phyloP scores from a whole-genome alignment of 768 basidiomycete species.

The Xerocomellus amylosporus region DNA sequence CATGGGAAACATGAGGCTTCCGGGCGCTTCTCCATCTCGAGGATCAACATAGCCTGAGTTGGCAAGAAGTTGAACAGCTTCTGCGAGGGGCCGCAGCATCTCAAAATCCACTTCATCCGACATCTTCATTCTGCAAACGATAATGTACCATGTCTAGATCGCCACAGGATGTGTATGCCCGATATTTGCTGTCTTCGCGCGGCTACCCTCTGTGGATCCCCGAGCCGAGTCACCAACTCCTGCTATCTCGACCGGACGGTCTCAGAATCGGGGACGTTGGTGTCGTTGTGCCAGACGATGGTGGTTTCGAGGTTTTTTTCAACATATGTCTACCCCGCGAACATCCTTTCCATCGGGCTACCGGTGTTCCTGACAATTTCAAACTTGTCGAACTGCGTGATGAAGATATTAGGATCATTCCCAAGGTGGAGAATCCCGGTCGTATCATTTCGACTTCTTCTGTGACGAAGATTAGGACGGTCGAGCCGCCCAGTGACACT shows the following conservation, averaged over 20 bases:
- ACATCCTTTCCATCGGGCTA: constrained; percentile 15
- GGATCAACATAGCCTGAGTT: too few relatives aligned
- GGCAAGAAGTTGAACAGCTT: background rate
- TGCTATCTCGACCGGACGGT: constrained; percentile 22
- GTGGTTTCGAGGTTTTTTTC: constrained; percentile 38
- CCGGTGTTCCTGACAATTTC: constrained; percentile 28
- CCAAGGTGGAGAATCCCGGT: background rate
- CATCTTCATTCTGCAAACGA: background rate
- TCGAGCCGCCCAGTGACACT: background rate
- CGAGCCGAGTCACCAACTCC: constrained; percentile 22
- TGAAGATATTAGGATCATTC: background rate
- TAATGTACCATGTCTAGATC: background rate
- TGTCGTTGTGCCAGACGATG: constrained; percentile 28
- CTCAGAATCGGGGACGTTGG: constrained; percentile 38
- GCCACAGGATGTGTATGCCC: constrained; percentile 19
- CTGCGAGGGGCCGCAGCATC: background rate
- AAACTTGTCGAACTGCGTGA: constrained; percentile 12
- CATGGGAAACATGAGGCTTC: too few relatives aligned
- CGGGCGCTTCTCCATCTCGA: too few relatives aligned
- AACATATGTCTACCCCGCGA: constrained; percentile 34
- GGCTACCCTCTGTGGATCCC: constrained; percentile 38
- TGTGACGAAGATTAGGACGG: background rate
- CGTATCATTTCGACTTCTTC: constrained; percentile 7
- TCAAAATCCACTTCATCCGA: background rate
- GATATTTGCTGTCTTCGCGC: constrained; percentile 9